phyloP scores from a whole-genome alignment of 2,329 filamentous ascomycete genomes.

The Diaporthe humulicola region DNA sequence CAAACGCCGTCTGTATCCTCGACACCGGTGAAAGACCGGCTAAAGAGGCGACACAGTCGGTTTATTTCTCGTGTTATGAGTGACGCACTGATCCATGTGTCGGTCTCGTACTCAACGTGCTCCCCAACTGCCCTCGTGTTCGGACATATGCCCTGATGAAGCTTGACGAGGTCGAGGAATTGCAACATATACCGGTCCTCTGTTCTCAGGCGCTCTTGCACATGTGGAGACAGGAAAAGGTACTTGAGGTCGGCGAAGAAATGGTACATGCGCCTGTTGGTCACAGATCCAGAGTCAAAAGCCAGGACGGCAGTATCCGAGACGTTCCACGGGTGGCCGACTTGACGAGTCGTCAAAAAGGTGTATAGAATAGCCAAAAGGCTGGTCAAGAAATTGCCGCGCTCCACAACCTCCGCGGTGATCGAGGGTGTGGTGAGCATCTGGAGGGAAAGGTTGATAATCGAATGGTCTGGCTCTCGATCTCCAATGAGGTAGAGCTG shows the following conservation, averaged over 20 bases:
- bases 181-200: slow-evolving; percentile 92
- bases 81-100: slow-evolving; percentile 97
- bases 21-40: slow-evolving; percentile 84
- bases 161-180: slow-evolving; percentile 93
- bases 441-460: slow-evolving; percentile 96
- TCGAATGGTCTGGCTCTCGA: slow-evolving; percentile 96
- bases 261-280: slow-evolving; percentile 95
- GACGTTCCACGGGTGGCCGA: slow-evolving; percentile 92
- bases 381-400: slow-evolving; percentile 95
- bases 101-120: slow-evolving; percentile 97
- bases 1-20: slow-evolving; percentile 77
- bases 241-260: slow-evolving; percentile 97
- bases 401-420: slow-evolving; percentile 93
- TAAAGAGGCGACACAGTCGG: slow-evolving; percentile 87
- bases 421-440: slow-evolving; percentile 98
- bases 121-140: slow-evolving; percentile 93
- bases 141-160: slow-evolving; percentile 97
- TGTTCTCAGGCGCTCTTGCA: slow-evolving; percentile 85
- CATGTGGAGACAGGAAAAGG: slow-evolving; percentile 88
- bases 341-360: slow-evolving; percentile 94
- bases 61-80: slow-evolving; percentile 96
- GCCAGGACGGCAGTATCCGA: slow-evolving; percentile 88
- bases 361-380: slow-evolving; percentile 97
- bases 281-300: slow-evolving; percentile 94
- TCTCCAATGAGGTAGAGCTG: slow-evolving; percentile 97